Evolutionary conservation across 169 alveolate genomes (phyloP).

Genomic region (Cryptosporidium viatorum): DNA sequence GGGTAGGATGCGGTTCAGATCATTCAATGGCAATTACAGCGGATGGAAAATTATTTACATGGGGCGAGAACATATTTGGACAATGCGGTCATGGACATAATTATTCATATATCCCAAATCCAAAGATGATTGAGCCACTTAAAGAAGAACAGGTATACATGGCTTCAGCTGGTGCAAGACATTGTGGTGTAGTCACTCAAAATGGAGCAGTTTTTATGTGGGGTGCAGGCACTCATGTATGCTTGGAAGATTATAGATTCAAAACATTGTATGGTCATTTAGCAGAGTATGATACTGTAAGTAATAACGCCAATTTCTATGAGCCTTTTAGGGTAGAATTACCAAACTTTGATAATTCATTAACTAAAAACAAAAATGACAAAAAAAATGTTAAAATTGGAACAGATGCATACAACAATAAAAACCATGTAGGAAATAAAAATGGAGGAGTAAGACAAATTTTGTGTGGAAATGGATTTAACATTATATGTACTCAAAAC

Average conservation of each 20-base stretch:
- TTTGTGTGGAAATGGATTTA: constrained; percentile 73
- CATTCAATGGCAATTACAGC: constrained; percentile 68
- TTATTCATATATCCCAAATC: constrained; percentile 46
- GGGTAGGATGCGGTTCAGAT: constrained; percentile 76
- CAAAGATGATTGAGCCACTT: constrained; percentile 44
- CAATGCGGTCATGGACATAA: constrained; percentile 74
- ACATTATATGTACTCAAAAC: constrained; percentile 46
- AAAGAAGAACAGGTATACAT: constrained; percentile 71
- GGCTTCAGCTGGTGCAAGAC: constrained; percentile 73
- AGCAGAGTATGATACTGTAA: constrained; percentile 29
- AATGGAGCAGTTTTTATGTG: constrained; percentile 74
- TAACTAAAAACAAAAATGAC: neutral
- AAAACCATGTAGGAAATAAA: neutral
- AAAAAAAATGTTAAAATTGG: neutral
- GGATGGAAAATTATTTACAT: constrained; percentile 69
- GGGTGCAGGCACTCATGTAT: constrained; percentile 73
- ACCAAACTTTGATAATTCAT: neutral
- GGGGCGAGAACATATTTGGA: constrained; percentile 70
- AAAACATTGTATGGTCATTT: constrained; percentile 32
- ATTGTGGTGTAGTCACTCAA: constrained; percentile 72
- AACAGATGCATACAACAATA: neutral
- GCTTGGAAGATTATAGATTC: constrained; percentile 59
- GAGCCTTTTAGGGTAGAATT: constrained; percentile 68
- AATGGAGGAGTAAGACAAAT: constrained; percentile 70
- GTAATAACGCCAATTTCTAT: constrained; percentile 44